Conservation (phyloP, 805 yeast genomes). For the Candida fluviatilis region DNA sequence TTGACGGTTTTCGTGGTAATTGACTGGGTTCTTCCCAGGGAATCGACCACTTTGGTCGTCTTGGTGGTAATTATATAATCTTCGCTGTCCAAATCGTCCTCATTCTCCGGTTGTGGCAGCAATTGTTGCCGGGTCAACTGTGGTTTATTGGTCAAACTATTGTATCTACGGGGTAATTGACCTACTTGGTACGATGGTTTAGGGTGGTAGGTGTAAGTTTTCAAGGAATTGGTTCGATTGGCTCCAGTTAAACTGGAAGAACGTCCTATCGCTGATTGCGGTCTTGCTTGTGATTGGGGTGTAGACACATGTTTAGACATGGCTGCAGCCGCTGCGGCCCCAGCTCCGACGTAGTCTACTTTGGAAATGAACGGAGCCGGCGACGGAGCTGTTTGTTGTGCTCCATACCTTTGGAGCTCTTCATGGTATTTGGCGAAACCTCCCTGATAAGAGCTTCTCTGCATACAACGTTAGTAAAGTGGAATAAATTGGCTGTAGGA, state of each 20-base stretch:
- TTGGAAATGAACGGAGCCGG: neutral
- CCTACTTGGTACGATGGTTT: slow-evolving; percentile 30
- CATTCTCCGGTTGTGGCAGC: slow-evolving; percentile 3
- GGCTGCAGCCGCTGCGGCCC: slow-evolving; percentile 5
- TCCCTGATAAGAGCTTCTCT: slow-evolving; percentile 4
- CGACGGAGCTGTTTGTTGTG: neutral
- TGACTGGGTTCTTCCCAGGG: slow-evolving; percentile 35
- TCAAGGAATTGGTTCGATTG: slow-evolving; percentile 28
- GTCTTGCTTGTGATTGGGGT: neutral
- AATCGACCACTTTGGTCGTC: slow-evolving; percentile 38
- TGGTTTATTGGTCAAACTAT: slow-evolving; percentile 13
- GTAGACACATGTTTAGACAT: slow-evolving; percentile 1
- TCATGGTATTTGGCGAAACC: slow-evolving; percentile 4
- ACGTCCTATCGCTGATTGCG: neutral
- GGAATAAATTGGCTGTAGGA: too few relatives aligned
- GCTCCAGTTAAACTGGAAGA: slow-evolving; percentile 4
- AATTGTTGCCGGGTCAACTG: slow-evolving; percentile 1
- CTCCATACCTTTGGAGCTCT: slow-evolving; percentile 2
- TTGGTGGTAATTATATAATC: slow-evolving; percentile 33
- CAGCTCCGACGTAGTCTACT: neutral
- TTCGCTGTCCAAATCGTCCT: slow-evolving; percentile 13
- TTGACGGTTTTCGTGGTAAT: slow-evolving; percentile 37
- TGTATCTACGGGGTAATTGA: slow-evolving; percentile 15
- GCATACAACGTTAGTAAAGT: slow-evolving; percentile 1
- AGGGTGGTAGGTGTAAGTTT: slow-evolving; percentile 35